These are phyloP conservation scores for Simmondsia chinensis DNA, from an alignment of 148 eudicot species.

Conservation along the genomic window DNA sequence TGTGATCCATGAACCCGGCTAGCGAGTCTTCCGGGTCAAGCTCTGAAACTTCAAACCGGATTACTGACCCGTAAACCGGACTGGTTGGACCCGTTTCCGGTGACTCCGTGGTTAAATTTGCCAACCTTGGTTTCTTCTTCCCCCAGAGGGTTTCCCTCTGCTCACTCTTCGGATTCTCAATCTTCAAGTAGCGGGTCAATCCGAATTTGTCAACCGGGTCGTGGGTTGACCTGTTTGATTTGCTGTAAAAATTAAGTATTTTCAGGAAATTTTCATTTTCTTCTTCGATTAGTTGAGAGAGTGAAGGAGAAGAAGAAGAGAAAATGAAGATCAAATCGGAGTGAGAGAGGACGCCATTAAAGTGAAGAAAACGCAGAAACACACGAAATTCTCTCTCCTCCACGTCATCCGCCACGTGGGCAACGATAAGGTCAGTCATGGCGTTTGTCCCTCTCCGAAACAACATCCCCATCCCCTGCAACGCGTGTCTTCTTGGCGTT, in stretches of 20 bases:
- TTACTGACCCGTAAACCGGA: conserved; percentile 80
- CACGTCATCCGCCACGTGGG: conserved; percentile 35
- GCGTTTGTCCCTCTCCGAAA: conserved; percentile 43
- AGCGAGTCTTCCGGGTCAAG: conserved; percentile 77
- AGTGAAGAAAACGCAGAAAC: conserved; percentile 34
- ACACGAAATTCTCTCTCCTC: conserved; percentile 13
- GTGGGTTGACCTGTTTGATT: not conserved
- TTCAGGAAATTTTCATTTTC: conserved; percentile 40
- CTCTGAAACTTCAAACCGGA: conserved; percentile 60
- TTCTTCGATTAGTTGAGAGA: conserved; percentile 13
- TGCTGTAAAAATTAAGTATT: conserved; percentile 12
- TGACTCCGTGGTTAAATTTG: conserved; percentile 11
- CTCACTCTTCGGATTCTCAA: conserved; percentile 20
- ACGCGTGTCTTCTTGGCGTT: too few relatives aligned
- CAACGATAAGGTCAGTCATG: conserved; percentile 54
- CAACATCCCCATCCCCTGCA: conserved; percentile 67
- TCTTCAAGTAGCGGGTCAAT: conserved; percentile 28
- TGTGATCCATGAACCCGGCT: conserved; percentile 63
- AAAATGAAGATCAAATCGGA: conserved; percentile 44
- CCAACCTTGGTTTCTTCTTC: conserved; percentile 8
- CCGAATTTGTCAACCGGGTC: conserved; percentile 10
- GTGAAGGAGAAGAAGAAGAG: conserved; percentile 14
- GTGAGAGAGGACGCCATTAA: conserved; percentile 31
- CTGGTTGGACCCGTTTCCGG: conserved; percentile 38
- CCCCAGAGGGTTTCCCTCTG: conserved; percentile 74